Evolutionary conservation across 139 green algal species (phyloP).

Genomic region (Chlamydomonas asymmetrica): DNA sequence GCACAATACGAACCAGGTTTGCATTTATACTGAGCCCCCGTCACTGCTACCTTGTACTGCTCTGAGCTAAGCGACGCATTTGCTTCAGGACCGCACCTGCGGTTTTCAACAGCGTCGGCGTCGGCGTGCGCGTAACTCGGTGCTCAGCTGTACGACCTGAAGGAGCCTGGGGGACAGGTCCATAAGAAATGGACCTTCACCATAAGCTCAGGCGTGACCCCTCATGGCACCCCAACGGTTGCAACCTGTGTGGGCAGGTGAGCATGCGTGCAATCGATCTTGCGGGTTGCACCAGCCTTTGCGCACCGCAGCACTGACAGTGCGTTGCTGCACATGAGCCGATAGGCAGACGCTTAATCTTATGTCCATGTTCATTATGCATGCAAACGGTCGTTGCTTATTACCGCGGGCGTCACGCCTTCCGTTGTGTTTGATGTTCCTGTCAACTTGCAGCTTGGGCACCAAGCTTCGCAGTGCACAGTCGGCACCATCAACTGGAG

Average conservation of each 20-base stretch:
- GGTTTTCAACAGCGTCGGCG: too few species aligned
- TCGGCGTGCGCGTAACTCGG: too few species aligned
- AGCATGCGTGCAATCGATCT: not conserved
- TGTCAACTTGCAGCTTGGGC: conserved; percentile 67
- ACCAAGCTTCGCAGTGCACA: conserved; percentile 84
- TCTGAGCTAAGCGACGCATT: too few species aligned
- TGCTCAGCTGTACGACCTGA: too few species aligned
- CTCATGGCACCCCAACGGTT: conserved; percentile 81
- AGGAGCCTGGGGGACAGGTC: too few species aligned
- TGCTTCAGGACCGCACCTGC: too few species aligned
- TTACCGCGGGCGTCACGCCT: not conserved
- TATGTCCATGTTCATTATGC: not conserved
- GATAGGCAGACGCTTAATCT: not conserved
- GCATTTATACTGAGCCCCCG: too few species aligned
- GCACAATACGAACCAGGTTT: too few species aligned
- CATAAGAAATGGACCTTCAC: too few species aligned
- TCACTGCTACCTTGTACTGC: too few species aligned
- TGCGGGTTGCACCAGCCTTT: not conserved
- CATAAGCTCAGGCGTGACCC: conserved; percentile 85
- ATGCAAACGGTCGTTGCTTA: not conserved
- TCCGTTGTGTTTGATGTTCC: not conserved
- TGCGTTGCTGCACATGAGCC: too few species aligned
- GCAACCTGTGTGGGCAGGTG: conserved; percentile 89
- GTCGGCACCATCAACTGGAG: conserved; percentile 92
- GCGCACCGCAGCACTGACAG: not conserved